Evolutionary conservation across 495 filamentous ascomycete genomes (phyloP), one percentile per base, ranked within the genome.

Genomic region (Neurospora terricola): DNA sequence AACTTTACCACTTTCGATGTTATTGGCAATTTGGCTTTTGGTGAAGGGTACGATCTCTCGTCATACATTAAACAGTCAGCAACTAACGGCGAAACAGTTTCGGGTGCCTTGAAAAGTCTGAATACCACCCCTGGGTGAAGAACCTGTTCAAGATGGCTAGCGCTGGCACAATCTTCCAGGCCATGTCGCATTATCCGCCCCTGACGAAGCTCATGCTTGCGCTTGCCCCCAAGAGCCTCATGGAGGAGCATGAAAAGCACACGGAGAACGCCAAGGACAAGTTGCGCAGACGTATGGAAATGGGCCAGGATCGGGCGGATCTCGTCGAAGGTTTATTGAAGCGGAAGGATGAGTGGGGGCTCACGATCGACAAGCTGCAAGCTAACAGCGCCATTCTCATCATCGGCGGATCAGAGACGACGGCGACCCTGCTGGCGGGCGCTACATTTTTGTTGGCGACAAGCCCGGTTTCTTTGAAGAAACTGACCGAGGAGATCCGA

Each of bases 1-100:
- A 89, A 88, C 69, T 90, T 78, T 74, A 86, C 84, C 2, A 89
- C 88, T 18, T 91, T 91, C 75, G 90, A 90, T 75, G 80, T 90
- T 27, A 88, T 89, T 74, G 88, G 88, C 3, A 87, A 90, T 74
- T 79, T 91, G 38, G 84, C 84, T 16, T 90, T 90, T 80, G 88
- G 87, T 1, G 84, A 90, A 73, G 74, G 79, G 71, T 78, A 40
- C 23, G 74, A 71, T 30, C 4, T 21, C 37, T 39, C 39, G 0
- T 18, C 40, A 18, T 12, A 27, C 10, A 6, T 12, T 54, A 5
- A 5, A 23, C 45, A 23, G 45, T 54, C 21, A 54, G 45, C 45
- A 54, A 54, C 21, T 75, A 43, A 72, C 40, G 21, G 21, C 12
- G 11, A 11, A 21, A 69, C 40, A 81, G 83, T 23, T 91, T 91